Base-by-base conservation (phyloP, 306 rosid genomes). In the Argentina anserina region DNA sequence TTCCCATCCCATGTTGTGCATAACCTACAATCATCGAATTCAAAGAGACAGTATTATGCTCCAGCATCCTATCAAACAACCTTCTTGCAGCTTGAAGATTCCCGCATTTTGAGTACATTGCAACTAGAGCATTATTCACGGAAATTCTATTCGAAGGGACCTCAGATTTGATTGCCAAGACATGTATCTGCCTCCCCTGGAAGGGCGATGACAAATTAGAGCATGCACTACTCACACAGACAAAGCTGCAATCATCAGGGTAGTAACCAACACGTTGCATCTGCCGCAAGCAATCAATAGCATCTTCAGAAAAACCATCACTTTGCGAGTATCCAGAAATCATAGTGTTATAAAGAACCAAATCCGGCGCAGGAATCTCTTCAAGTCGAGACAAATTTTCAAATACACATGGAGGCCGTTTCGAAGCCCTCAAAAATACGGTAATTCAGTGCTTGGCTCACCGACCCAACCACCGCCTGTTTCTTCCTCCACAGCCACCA, bases 31-130 rank as follows among this genome's bases (percentile, higher is more conserved):
- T 92, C 90, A 87, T 89, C 7, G 96, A 87, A 73, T 90, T 92
- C 61, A 87, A 76, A 1, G 91, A 84, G 58, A 87, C 89, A 0
- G 80, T 71, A 77, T 92, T 90, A 53, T 81, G 87, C 77, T 88
- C 90, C 1, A 81, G 83, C 96, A 92, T 92, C 43, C 74, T 77
- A 78, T 89, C 87, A 74, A 90, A 92, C 29, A 90, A 37, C 84
- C 70, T 87, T 79, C 87, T 90, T 5, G 92, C 92, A 82, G 88
- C 96, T 53, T 65, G 76, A 65, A 88, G 89, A 79, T 86, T 88
- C 69, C 98, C 96, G 23, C 95, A 90, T 78, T 85, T 90, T 5
- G 96, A 87, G 84, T 92, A 92, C 98, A 92, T 88, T 26, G 97
- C 80, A 43, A 92, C 71, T 41, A 92, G 81, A 61, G 93, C 93